These are phyloP conservation scores for Bipolaris zeicola DNA, from an alignment of 2,329 filamentous ascomycete species.

Conservation along the genomic window DNA sequence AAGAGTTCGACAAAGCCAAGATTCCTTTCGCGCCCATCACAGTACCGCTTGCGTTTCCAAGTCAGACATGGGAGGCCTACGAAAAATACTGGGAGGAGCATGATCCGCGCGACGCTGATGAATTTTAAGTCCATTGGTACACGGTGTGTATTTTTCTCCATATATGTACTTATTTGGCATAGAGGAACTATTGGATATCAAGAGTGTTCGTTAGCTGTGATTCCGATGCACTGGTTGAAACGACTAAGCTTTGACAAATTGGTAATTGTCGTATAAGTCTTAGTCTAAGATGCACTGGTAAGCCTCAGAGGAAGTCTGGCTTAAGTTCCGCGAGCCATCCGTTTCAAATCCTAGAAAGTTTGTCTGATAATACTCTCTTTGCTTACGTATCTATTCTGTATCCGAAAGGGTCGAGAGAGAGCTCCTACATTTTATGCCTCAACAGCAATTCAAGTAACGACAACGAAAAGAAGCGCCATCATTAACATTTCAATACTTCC, in stretches of 20 bases:
- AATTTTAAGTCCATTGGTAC: background rate
- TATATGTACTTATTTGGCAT: background rate
- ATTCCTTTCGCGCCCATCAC: background rate
- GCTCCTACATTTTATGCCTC: background rate
- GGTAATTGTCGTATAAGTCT: background rate
- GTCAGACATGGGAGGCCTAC: background rate
- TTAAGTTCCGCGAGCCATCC: too few species aligned
- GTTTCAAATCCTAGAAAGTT: background rate
- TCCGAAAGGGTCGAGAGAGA: background rate
- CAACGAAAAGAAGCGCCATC: background rate
- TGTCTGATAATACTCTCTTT: background rate
- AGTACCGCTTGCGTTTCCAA: background rate
- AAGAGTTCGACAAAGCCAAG: background rate
- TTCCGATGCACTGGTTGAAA: background rate
- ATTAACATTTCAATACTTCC: background rate
- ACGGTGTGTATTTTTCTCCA: background rate
- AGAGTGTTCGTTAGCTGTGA: background rate
- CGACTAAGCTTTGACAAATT: background rate
- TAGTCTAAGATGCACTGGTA: background rate
- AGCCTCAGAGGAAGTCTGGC: background rate
- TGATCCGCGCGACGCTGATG: background rate
- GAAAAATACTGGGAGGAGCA: background rate
- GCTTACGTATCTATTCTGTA: background rate
- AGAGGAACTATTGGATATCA: background rate
- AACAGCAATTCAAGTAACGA: background rate